Evolutionary conservation across 331 rosid species (phyloP).

Genomic region (Rosa hybrid): DNA sequence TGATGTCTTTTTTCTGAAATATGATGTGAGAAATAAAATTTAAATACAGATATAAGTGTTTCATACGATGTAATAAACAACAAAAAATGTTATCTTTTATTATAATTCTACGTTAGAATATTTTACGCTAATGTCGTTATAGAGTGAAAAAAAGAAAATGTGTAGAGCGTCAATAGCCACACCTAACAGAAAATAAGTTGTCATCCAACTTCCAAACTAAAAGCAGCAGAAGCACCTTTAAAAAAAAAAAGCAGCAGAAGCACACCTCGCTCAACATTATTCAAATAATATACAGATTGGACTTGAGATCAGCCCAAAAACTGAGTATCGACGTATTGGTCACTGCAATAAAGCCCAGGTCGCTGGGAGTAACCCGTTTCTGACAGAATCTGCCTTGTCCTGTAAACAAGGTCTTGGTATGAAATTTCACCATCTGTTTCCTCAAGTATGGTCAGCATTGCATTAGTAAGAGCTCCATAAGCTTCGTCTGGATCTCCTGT

Average conservation of each 20-base stretch:
- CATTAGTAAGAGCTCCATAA: constrained; percentile 79
- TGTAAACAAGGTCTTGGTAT: constrained; percentile 55
- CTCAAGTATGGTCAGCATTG: constrained; percentile 49
- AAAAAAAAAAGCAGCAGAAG: not conserved
- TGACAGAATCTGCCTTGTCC: constrained; percentile 51
- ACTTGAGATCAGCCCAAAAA: constrained; percentile 47
- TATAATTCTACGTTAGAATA: too few relatives aligned
- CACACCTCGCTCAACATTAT: not conserved
- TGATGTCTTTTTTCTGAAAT: too few relatives aligned
- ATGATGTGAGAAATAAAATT: too few relatives aligned
- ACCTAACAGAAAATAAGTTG: too few relatives aligned
- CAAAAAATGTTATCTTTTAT: too few relatives aligned
- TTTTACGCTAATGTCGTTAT: too few relatives aligned
- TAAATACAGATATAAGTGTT: too few relatives aligned
- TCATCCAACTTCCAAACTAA: not conserved
- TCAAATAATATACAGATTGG: not conserved
- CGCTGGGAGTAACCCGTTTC: constrained; percentile 62
- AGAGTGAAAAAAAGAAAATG: too few relatives aligned
- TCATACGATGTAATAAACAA: too few relatives aligned
- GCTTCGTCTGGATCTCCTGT: constrained; percentile 41
- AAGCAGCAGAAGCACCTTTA: not conserved
- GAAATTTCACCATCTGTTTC: constrained; percentile 50
- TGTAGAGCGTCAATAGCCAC: too few relatives aligned
- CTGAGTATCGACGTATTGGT: constrained; percentile 43
- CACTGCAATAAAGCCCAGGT: constrained; percentile 78